Base-by-base conservation (phyloP, 495 filamentous ascomycete genomes). In the Aspergillus ostianus region DNA sequence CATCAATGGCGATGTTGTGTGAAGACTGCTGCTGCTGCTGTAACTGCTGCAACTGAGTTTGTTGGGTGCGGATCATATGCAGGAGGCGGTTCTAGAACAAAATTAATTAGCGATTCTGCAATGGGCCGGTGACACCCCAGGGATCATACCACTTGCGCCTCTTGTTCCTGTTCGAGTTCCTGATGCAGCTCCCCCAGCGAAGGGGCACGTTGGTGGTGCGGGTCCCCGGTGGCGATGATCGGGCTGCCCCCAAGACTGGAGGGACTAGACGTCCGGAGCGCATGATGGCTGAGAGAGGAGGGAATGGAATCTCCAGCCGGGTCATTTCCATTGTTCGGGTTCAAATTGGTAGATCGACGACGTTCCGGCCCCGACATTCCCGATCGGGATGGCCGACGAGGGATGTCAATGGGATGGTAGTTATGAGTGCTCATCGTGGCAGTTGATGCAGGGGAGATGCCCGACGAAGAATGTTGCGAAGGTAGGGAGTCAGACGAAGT, bases 121-220 rank as follows among this genome's bases (percentile, higher is more conserved):
- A 56, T 47, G 45, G 18, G n/a, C 19, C 53, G 30, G 13, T 32
- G 10, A 21, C 26, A 44, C 18, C 21, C 9, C 18, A 8, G 50
- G 23, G 50, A 47, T 36, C 63, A 57, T 66, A 91, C 88, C 72
- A 98, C 94, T 76, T 97, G 93, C 12, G 87, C 91, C 73, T 98
- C 94, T 72, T 97, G 93, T 70, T 98, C 94, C 52, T 88, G 90
- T 73, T 98, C 94, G 7, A 97, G 79, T 69, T 96, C 91, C 66
- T 98, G 93, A 68, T 97, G 93, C 44, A 98, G 80, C 73, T 97
- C 93, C n/a, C 93, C 93, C 48, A 97, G 73, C 57, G 90, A 96
- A 1, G 92, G 92, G 9, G 89, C 76, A 10, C 85, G 84, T 52
- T 84, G 83, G 65, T 90, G 89, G 62, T 86, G 85, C 8, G 85